phyloP scores from a whole-genome alignment of 2,329 filamentous ascomycete genomes.

The Colletotrichum sp. region DNA sequence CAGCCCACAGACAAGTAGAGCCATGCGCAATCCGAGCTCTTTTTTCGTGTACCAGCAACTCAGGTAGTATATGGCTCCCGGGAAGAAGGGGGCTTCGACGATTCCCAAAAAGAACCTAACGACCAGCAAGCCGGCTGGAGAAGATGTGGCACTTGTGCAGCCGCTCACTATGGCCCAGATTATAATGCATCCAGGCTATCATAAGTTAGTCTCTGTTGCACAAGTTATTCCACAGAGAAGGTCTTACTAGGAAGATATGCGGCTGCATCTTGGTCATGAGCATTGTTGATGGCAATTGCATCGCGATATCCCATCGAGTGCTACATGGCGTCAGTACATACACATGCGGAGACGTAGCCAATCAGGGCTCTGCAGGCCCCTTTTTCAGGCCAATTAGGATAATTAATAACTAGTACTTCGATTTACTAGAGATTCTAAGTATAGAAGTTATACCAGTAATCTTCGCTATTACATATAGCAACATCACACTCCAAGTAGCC shows the following conservation, averaged over 20 bases:
- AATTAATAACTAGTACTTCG: too few relatives aligned
- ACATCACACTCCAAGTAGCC: too few relatives aligned
- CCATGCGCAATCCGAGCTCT: constrained; percentile 68
- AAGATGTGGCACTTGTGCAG: constrained; percentile 21
- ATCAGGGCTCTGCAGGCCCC: too few relatives aligned
- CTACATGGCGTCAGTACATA: too few relatives aligned
- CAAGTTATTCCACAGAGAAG: rapidly evolving
- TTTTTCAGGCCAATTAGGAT: too few relatives aligned
- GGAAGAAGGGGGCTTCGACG: constrained; percentile 28
- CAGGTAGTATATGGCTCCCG: constrained; percentile 59
- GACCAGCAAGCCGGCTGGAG: constrained; percentile 8
- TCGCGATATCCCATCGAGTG: too few relatives aligned
- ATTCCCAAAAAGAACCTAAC: constrained; percentile 34
- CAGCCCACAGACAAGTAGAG: constrained; percentile 33
- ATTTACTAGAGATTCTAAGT: too few relatives aligned
- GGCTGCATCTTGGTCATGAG: constrained; percentile 32
- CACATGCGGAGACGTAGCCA: too few relatives aligned
- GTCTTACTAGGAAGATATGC: constrained; percentile 50
- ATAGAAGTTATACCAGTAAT: too few relatives aligned
- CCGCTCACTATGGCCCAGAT: constrained; percentile 28
- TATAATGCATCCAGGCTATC: background rate
- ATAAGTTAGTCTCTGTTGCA: background rate
- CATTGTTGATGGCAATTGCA: constrained; percentile 41
- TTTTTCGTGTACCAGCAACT: constrained; percentile 72
- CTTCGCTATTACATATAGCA: too few relatives aligned